Evolutionary conservation across 192 early-diverging fungal species (phyloP).

Genomic region (Lobosporangium transversale): DNA sequence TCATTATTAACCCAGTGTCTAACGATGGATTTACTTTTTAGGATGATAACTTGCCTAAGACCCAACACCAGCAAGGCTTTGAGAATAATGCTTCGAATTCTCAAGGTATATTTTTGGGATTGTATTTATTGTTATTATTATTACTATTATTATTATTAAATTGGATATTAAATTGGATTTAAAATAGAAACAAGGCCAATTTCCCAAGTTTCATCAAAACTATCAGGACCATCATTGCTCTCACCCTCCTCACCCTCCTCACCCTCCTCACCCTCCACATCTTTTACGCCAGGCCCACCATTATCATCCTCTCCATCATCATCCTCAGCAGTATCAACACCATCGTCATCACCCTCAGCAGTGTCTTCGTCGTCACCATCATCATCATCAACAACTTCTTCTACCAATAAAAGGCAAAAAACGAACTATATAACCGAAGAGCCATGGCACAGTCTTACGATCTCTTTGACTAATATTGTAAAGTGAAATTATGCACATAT

Average conservation of each 20-base stretch:
- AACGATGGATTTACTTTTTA: not conserved
- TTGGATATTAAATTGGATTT: too few relatives aligned
- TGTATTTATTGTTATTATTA: constrained; percentile 3
- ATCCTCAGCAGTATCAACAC: too few relatives aligned
- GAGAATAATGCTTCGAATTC: not conserved
- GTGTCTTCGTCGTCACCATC: not conserved
- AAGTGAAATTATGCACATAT: not conserved
- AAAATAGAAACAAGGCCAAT: too few relatives aligned
- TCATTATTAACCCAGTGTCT: not conserved
- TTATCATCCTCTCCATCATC: too few relatives aligned
- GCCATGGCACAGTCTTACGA: constrained; percentile 1
- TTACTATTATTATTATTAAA: too few relatives aligned
- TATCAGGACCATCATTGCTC: not conserved
- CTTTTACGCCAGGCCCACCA: too few relatives aligned
- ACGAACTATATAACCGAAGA: not conserved
- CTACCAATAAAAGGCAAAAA: not conserved
- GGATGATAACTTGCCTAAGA: not conserved
- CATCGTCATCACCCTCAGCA: too few relatives aligned
- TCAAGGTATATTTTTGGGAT: not conserved
- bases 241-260: constrained; percentile 1
- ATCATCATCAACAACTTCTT: not conserved
- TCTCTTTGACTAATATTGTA: not conserved
- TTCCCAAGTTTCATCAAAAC: too few relatives aligned
- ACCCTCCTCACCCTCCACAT: too few relatives aligned
- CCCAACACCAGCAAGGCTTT: not conserved